Evolutionary conservation across 1,284 basidiomycete species (phyloP), one percentile per base, ranked within the genome.

Genomic region (Irpex rosettiformis): DNA sequence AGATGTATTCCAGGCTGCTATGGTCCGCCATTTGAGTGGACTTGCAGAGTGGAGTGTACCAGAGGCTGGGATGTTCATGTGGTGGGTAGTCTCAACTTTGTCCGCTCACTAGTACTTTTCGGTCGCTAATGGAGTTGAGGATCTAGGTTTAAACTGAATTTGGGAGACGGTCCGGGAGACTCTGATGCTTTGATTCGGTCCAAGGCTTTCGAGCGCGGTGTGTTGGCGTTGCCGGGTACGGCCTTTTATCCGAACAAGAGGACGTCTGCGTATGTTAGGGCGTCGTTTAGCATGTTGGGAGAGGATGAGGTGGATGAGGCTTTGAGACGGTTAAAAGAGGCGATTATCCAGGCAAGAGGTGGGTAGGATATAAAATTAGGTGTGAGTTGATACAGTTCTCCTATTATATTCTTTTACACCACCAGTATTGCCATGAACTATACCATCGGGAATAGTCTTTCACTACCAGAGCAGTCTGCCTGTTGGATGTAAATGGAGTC

Each of bases 51-150:
- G 95, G 94, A 83, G 77, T 43, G 79, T 81, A 0, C 96, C 96
- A 0, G 88, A 93, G 55, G 91, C 95, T 2, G 95, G 95, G 62
- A 91, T 94, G 90, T 94, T 95, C 75, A 84, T 93, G 68, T 95
- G 92, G 92, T 89, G 68, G 60, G 84, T 78, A 58, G 62, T 64
- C 3, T 13, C 28, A 11, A 18, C 10, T 30, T 7, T 1, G 47
- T 33, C 13, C 13, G 27, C 1, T 25, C 24, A 1, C 21, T n/a
- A 16, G 2, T 4, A 29, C 51, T 11, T 25, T 24, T 18, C 18
- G 29, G 4, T 45, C 10, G 29, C 24, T 18, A 8, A 16, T 54
- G 27, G 59, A 24, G 33, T 28, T 13, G 18, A 22, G 24, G 58
- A 3, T 18, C 1, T 11, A 89, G 87, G 88, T 89, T 90, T 72